phyloP scores from a whole-genome alignment of 257 asterid genomes.

The Parsonsia alboflavescens region DNA sequence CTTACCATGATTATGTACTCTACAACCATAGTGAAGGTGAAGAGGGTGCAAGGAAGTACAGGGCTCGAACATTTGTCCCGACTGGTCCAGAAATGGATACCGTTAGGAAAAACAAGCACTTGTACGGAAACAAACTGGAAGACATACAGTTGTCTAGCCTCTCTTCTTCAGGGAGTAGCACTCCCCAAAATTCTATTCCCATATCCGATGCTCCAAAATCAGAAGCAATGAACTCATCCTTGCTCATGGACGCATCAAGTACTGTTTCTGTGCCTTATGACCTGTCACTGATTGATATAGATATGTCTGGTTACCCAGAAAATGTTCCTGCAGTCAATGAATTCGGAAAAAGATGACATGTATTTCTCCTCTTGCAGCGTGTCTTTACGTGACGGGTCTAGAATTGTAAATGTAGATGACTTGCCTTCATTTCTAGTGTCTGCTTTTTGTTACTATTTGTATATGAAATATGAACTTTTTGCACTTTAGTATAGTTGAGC shows the following conservation, averaged over 20 bases:
- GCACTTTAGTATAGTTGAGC: slow-evolving; percentile 8
- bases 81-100: slow-evolving; percentile 96
- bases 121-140: slow-evolving; percentile 54
- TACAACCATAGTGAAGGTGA: slow-evolving; percentile 89
- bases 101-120: slow-evolving; percentile 67
- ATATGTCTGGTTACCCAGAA: slow-evolving; percentile 59
- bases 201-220: slow-evolving; percentile 31
- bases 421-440: slow-evolving; percentile 5
- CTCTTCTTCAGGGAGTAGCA: slow-evolving; percentile 50
- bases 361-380: background rate
- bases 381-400: slow-evolving; percentile 23
- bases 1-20: slow-evolving; percentile 93
- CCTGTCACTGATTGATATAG: slow-evolving; percentile 67
- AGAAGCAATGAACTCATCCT: slow-evolving; percentile 56
- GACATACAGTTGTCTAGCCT: slow-evolving; percentile 53
- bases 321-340: slow-evolving; percentile 48
- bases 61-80: slow-evolving; percentile 95
- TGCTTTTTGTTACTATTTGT: slow-evolving; percentile 12
- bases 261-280: slow-evolving; percentile 52
- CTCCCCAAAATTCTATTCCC: slow-evolving; percentile 30
- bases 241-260: slow-evolving; percentile 49
- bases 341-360: slow-evolving; percentile 44
- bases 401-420: slow-evolving; percentile 57
- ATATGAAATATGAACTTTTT: slow-evolving; percentile 8
- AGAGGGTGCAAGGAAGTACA: slow-evolving; percentile 78